These are phyloP conservation scores for Dissophora globulifera DNA, from an alignment of 192 early-diverging fungal species.

Conservation along the genomic window DNA sequence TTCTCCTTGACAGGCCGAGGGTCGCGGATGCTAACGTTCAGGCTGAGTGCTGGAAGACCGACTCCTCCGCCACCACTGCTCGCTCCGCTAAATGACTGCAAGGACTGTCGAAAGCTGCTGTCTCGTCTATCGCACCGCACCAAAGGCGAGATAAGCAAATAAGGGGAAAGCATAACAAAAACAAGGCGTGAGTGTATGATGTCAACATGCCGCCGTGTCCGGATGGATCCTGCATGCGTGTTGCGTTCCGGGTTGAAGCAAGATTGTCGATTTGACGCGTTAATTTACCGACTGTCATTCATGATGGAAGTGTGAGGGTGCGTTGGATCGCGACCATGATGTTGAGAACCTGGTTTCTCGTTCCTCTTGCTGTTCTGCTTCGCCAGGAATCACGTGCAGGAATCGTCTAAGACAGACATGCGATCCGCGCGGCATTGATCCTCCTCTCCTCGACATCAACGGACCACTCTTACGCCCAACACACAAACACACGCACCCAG, in stretches of 20 bases:
- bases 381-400: background rate
- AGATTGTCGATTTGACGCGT: background rate
- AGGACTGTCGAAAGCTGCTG: constrained; percentile 19
- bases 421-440: too few relatives aligned
- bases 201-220: too few relatives aligned
- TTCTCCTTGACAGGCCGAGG: constrained; percentile 54
- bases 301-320: background rate
- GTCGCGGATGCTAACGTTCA: constrained; percentile 18
- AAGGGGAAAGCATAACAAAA: too few relatives aligned
- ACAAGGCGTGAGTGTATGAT: too few relatives aligned
- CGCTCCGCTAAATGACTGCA: constrained; percentile 28
- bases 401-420: too few relatives aligned
- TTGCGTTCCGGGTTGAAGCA: too few relatives aligned
- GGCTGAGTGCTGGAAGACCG: background rate
- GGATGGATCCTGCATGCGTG: too few relatives aligned
- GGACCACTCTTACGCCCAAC: too few relatives aligned
- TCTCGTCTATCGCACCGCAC: background rate
- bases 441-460: too few relatives aligned
- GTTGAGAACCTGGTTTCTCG: background rate
- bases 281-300: constrained; percentile 4
- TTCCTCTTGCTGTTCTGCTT: background rate
- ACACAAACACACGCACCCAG: background rate
- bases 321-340: background rate
- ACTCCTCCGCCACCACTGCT: constrained; percentile 5
- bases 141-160: too few relatives aligned